Evolutionary conservation across 2,329 filamentous ascomycete genomes (phyloP), one percentile per base, ranked within the genome.

Genomic region (Didymella glomerata): DNA sequence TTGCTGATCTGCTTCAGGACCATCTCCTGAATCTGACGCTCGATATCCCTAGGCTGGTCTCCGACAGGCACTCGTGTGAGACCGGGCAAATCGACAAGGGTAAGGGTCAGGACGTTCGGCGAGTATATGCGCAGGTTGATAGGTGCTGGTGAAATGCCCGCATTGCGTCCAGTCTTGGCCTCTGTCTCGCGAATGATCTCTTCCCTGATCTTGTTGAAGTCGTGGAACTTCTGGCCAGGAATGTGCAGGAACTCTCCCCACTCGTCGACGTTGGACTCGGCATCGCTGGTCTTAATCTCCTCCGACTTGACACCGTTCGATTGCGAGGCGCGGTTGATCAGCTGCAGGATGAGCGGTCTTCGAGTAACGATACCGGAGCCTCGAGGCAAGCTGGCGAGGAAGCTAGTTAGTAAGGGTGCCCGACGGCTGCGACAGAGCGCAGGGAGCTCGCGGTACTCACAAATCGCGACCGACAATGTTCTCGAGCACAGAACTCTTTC

Each of bases 241-340:
- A 99, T 91, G 79, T 99, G 95, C 65, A 99, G 84, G 80, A 99
- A 99, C 84, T 99, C 95, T 83, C 94, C 95, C 92, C 96, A 99
- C 80, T 99, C 95, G 76, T 98, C 93, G 20, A 86, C 79, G 79
- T 99, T 99, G 73, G 93, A 92, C 68, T 93, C 90, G 78, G 91
- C 90, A 79, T 98, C 95, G 67, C 85, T 88, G 54, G 86, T 88
- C 62, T 84, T 82, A 46, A 90, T 86, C 34, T 88, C 85, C 48
- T 86, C 84, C 27, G 54, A 46, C 66, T 86, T 85, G 59, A 88
- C 85, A 55, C 93, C 92, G 78, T 97, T 97, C 62, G 82, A 69
- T 76, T 87, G 82, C 24, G 87, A 73, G 80, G 68, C 63, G 64
- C 92, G 90, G 85, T 99, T 98, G 86, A 99, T 97, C 72, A 99